Base-by-base conservation (phyloP, 2,329 filamentous ascomycete species). In the Emericellopsis cladophorae region DNA sequence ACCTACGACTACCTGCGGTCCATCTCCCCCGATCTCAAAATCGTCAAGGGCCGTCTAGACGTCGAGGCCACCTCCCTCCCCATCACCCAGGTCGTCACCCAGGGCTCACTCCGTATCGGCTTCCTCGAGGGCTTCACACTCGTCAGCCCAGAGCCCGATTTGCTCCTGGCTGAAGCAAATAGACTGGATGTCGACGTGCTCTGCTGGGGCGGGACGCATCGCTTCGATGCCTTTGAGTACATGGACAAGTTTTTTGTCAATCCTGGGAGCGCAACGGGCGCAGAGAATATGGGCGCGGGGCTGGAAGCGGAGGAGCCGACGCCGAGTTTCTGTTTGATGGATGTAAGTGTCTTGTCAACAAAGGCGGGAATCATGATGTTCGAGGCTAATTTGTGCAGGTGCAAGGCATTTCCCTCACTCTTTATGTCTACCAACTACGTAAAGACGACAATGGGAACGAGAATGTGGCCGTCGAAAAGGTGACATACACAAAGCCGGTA, bases 281-380 rank as follows among this genome's bases (percentile, higher is more conserved):
- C 77, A 3, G 76, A 76, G 47, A 65, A 72, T 18, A 72, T 71
- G 2, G 70, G 72, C 16, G 79, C 74, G 70, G 65, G 64, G 16
- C 64, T 65, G 40, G 73, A 72, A 33, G 68, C 64, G n/a, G 77
- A 84, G 55, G 84, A 90, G 42, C 84, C 83, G 21, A 81, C 80
- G 42, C 90, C 90, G 22, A 95, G 88, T 58, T 95, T 96, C 62
- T 95, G 92, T 56, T 65, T 96, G 60, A 95, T 96, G 90, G 90
- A 96, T 74, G 89, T 95, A 61, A 68, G 87, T 81, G 26, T 9
- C 26, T 9, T 7, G 4, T 29, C 18, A 12, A 29, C 7, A 7
- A 29, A 4, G n/a, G 9, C 23, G 7, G 15, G n/a, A 11, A 32
- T 23, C 35, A 23, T 24, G 36, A 23, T 24, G 36, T 22, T 37